These are phyloP conservation scores for Plasmodium inui DNA, from an alignment of 169 alveolate species.

Conservation along the genomic window DNA sequence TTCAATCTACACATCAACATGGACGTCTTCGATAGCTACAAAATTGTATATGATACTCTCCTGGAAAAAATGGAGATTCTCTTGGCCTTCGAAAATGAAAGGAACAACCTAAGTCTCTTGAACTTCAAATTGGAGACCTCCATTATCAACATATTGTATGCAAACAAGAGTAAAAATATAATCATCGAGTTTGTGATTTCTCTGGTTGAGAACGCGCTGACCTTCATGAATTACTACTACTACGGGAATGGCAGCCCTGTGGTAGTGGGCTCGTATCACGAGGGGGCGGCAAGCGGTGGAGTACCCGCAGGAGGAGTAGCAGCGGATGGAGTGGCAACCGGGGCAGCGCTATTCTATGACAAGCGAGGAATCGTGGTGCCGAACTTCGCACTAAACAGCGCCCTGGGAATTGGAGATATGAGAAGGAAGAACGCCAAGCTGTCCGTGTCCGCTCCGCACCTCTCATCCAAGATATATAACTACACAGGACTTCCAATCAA, in stretches of 20 bases:
- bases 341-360: not conserved
- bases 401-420: not conserved
- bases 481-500: constrained; percentile 40
- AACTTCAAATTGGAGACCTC: constrained; percentile 58
- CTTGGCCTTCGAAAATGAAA: constrained; percentile 30
- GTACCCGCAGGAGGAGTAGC: too few relatives aligned
- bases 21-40: constrained; percentile 50
- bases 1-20: constrained; percentile 21
- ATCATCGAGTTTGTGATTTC: not conserved
- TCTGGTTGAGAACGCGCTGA: not conserved
- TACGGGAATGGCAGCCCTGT: not conserved
- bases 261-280: not conserved
- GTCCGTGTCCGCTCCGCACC: not conserved
- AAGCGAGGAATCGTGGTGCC: not conserved
- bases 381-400: not conserved
- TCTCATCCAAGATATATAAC: constrained; percentile 35
- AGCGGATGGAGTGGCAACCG: too few relatives aligned
- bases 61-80: constrained; percentile 38
- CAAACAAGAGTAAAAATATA: constrained; percentile 46
- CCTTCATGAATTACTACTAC: not conserved
- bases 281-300: not conserved
- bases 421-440: not conserved
- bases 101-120: constrained; percentile 12
- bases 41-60: constrained; percentile 29
- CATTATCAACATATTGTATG: constrained; percentile 28